A percentile compares a stretch with the other conserved stretches of the same genome.
Evolutionary conservation across 2,329 filamentous ascomycete species (phyloP).

Genomic region (Cercospora nicotianae): DNA sequence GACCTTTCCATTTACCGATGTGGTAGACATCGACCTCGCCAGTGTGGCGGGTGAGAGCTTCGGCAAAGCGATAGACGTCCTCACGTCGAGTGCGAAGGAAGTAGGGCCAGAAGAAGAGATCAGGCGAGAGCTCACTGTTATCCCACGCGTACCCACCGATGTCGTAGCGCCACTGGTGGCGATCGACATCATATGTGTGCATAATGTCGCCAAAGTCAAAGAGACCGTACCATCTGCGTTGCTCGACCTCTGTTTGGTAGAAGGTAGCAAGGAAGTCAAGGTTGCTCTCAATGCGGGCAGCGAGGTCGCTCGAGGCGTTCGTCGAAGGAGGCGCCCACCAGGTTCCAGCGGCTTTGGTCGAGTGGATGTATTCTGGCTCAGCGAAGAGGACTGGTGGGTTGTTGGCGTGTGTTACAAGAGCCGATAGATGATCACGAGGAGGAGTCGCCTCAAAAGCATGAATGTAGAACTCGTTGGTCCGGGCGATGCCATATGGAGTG

Average conservation of each 20-base stretch:
- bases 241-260: conserved; percentile 57
- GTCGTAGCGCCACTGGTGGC: conserved; percentile 64
- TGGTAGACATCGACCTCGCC: conserved; percentile 65
- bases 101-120: conserved; percentile 63
- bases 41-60: conserved; percentile 59
- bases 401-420: conserved; percentile 49
- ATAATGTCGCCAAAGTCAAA: conserved; percentile 63
- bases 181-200: conserved; percentile 61
- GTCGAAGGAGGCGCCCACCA: conserved; percentile 54
- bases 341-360: conserved; percentile 55
- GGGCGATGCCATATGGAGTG: conserved; percentile 58
- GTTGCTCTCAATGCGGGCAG: conserved; percentile 51
- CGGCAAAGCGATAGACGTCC: conserved; percentile 60
- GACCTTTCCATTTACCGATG: conserved; percentile 57
- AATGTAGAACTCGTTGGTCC: conserved; percentile 57
- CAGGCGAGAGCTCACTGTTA: conserved; percentile 63
- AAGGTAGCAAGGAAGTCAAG: conserved; percentile 59
- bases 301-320: conserved; percentile 33
- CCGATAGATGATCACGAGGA: conserved; percentile 48
- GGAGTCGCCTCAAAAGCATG: conserved; percentile 57
- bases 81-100: conserved; percentile 60
- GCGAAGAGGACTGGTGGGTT: conserved; percentile 56
- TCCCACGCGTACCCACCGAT: conserved; percentile 66
- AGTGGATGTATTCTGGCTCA: conserved; percentile 51
- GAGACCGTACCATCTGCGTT: conserved; percentile 64